Percentiles rank a stretch among this genome's conserved stretches.
Evolutionary conservation across 768 basidiomycete species (phyloP).

Genomic region (Suillus luteus): DNA sequence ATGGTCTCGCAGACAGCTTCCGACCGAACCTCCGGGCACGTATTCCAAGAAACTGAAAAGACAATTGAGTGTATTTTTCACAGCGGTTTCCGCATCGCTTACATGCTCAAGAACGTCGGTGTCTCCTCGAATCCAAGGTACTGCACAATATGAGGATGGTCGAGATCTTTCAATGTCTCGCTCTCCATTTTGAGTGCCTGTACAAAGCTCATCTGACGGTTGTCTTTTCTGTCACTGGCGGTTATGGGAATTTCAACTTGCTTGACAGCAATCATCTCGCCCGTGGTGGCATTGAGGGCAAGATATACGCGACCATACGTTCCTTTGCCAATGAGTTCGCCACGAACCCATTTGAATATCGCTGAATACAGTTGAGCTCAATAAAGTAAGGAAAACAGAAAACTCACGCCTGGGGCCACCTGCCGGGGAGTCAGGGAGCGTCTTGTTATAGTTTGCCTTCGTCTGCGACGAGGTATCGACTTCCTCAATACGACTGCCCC

Average conservation of each 20-base stretch:
- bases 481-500: constrained; percentile 93
- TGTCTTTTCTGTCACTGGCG: constrained; percentile 87
- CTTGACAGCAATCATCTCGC: constrained; percentile 99
- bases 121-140: constrained; percentile 96
- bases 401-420: constrained; percentile 68
- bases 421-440: constrained; percentile 61
- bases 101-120: constrained; percentile 89
- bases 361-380: constrained; percentile 44
- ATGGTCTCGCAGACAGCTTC: constrained; percentile 85
- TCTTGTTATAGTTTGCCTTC: constrained; percentile 43
- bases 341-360: constrained; percentile 98
- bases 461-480: constrained; percentile 75
- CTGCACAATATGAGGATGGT: constrained; percentile 96
- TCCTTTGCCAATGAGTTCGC: constrained; percentile 95
- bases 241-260: constrained; percentile 96
- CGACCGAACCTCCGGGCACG: constrained; percentile 96
- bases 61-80: constrained; percentile 9
- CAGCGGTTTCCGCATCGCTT: constrained; percentile 35
- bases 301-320: constrained; percentile 97
- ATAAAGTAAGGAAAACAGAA: constrained; percentile 11
- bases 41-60: constrained; percentile 90
- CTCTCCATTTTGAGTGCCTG: constrained; percentile 94
- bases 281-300: constrained; percentile 92
- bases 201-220: constrained; percentile 80
- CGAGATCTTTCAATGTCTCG: constrained; percentile 93